Percentiles rank a stretch among this genome's conserved stretches.
Evolutionary conservation across 805 yeast genomes (phyloP).

Genomic region (Myxozyma nipponensis): DNA sequence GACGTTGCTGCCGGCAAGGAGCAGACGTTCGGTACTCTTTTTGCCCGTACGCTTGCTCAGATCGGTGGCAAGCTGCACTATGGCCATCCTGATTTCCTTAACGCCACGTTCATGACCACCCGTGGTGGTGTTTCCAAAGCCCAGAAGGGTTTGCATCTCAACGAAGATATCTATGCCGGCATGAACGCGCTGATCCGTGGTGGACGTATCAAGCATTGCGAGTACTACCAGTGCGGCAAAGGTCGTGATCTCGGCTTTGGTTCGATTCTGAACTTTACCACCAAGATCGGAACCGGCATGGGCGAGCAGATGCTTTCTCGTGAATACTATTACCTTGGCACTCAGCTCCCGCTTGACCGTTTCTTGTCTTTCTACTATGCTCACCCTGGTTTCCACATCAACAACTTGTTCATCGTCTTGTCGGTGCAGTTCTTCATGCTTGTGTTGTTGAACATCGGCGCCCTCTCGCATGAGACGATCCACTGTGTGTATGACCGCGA

Average conservation of each 20-base stretch:
- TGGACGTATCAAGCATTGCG: conserved; percentile 92
- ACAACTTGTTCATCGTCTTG: conserved; percentile 79
- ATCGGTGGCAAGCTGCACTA: conserved; percentile 93
- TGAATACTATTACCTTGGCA: conserved; percentile 87
- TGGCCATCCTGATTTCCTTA: conserved; percentile 94
- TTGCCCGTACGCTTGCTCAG: conserved; percentile 88
- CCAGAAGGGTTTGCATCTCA: conserved; percentile 85
- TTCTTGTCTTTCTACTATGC: conserved; percentile 93
- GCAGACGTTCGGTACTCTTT: conserved; percentile 93
- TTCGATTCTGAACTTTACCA: conserved; percentile 86
- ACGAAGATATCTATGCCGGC: conserved; percentile 95
- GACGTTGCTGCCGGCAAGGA: conserved; percentile 98
- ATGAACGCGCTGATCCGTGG: conserved; percentile 87
- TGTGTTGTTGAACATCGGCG: conserved; percentile 71
- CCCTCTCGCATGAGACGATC: conserved; percentile 69
- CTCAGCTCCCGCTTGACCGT: conserved; percentile 81
- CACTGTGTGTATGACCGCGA: conserved; percentile 62
- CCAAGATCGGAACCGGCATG: conserved; percentile 98
- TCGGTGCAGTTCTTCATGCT: conserved; percentile 87
- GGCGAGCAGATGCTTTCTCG: conserved; percentile 92
- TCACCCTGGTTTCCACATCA: conserved; percentile 93
- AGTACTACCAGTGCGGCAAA: conserved; percentile 93
- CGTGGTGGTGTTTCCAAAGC: conserved; percentile 96
- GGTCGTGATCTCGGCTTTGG: conserved; percentile 94
- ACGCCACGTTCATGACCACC: conserved; percentile 87